Base-by-base conservation (phyloP, 176 grass and related monocot genomes). In the Tuctoria greenei region DNA sequence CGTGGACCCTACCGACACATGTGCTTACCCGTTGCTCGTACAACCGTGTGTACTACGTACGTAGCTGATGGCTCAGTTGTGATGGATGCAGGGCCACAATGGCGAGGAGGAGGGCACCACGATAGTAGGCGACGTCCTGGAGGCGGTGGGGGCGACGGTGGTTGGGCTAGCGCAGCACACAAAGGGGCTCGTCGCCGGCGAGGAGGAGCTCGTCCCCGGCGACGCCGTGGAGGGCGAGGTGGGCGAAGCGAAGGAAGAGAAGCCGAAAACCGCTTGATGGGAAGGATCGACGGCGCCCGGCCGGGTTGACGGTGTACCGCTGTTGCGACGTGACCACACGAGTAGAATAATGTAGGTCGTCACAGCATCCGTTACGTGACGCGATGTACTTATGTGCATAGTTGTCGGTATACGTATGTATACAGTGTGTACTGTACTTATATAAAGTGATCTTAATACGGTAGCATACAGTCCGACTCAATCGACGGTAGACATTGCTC, bases 61-160 rank as follows among this genome's bases (percentile, higher is more conserved):
- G 39, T 41, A 15, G 10, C 25, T 82, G 77, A 71, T 59, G 38
- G 27, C 39, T 77, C 59, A 84, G 81, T 34, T 61, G 50, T 79
- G 17, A 52, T 63, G 64, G 17, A 59, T 63, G 64, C 40, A 72
- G 71, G 61, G 1, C 1, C 26, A 10, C 60, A 31, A 1, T n/a
- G 58, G 5, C 1, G 54, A 24, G 0, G 75, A 47, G 2, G 85
- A 47, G 1, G 85, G 16, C 34, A 78, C 76, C 1, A 91, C 82
- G 71, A 39, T 82, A 2, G 46, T 69, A 4, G 88, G 84, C 6
- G 88, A 88, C 67, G 64, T 89, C 4, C 79, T 79, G 61, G 86
- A 91, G 74, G 86, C 81, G 27, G 75, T 93, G 36, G 94, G 94
- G 46, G 84, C 84, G 49, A 80, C 94, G 0, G 86, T 93, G 66